Percentiles rank a stretch among this genome's conserved stretches.
Conservation (phyloP, 495 filamentous ascomycete genomes). For the Penicillium soppii region DNA sequence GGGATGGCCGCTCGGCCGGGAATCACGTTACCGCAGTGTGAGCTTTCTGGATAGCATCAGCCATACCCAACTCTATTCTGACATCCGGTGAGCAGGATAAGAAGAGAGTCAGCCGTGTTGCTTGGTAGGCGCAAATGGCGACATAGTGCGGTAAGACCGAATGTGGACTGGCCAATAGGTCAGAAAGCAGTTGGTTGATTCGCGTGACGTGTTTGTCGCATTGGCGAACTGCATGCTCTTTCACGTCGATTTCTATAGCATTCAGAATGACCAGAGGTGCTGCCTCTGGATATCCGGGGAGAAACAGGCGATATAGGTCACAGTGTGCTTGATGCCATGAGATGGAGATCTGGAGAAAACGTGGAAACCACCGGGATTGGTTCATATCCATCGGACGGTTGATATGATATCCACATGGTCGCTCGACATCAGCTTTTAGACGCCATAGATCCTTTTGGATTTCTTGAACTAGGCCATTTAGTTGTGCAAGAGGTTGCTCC, state of each 20-base stretch:
- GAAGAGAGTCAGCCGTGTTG: conserved; percentile 14
- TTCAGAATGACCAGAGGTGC: conserved; percentile 12
- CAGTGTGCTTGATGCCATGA: conserved; percentile 22
- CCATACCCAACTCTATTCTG: not conserved
- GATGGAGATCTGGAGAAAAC: conserved; percentile 9
- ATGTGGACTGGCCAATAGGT: not conserved
- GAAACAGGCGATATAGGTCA: conserved; percentile 21
- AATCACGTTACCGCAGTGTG: not conserved
- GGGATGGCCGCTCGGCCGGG: not conserved
- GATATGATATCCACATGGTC: conserved; percentile 3
- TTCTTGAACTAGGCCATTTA: conserved; percentile 11
- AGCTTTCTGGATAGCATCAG: not conserved
- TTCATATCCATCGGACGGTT: not conserved
- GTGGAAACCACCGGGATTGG: conserved; percentile 9
- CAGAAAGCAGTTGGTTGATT: conserved; percentile 6
- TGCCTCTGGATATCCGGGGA: conserved; percentile 15
- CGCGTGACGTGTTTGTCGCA: conserved; percentile 6
- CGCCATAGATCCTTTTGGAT: conserved; percentile 15
- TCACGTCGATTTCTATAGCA: not conserved
- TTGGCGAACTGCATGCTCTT: not conserved
- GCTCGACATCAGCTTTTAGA: conserved; percentile 8
- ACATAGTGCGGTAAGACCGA: conserved; percentile 10
- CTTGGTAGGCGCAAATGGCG: conserved; percentile 20
- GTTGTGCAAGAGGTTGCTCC: conserved; percentile 10
- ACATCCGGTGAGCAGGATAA: conserved; percentile 4